Percentiles rank a stretch among this genome's conserved stretches.
These are phyloP conservation scores for Botrytis galanthina DNA, from an alignment of 2,329 filamentous ascomycete genomes.

Conservation along the genomic window DNA sequence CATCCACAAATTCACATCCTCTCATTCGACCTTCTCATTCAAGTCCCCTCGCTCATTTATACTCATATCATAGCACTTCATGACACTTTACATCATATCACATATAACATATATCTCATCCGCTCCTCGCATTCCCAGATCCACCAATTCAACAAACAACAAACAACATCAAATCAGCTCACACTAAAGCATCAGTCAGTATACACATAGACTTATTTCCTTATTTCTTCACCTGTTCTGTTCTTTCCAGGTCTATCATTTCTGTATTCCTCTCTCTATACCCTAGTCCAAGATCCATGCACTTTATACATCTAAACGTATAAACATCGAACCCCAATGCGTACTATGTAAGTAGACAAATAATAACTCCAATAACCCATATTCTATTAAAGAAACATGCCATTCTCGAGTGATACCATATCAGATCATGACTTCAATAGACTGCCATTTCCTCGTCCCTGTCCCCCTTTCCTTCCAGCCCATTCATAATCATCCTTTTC, in stretches of 20 bases:
- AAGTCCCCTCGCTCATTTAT: no score
- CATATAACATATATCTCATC: no score
- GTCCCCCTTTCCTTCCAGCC: background rate
- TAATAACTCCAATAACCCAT: background rate
- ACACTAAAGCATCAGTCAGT: no score
- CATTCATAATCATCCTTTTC: background rate
- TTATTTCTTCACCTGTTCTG: background rate
- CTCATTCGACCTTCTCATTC: no score
- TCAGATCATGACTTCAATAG: background rate
- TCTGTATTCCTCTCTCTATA: background rate
- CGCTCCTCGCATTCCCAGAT: no score
- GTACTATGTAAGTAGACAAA: background rate
- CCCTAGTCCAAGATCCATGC: background rate
- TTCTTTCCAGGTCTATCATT: no score
- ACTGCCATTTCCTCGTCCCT: background rate
- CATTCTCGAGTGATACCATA: background rate
- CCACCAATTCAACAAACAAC: no score
- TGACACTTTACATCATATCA: no score
- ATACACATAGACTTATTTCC: no score
- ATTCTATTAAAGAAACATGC: background rate
- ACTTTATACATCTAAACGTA: background rate
- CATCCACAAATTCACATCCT: no score
- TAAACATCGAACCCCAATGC: background rate
- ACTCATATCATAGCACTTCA: no score
- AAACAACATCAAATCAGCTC: background rate